Base-by-base conservation (phyloP, 352 stramenopile genomes). In the Phytophthora aleatoria region DNA sequence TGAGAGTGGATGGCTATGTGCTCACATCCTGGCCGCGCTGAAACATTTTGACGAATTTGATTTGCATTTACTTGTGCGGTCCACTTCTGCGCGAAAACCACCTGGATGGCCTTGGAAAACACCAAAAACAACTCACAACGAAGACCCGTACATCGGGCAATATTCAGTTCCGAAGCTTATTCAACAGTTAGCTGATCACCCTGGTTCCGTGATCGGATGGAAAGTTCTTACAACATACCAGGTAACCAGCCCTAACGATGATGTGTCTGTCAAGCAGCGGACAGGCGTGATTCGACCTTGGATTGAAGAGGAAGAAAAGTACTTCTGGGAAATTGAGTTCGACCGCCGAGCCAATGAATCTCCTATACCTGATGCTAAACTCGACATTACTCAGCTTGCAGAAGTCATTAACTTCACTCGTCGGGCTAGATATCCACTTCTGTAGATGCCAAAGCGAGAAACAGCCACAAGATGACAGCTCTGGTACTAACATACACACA, bases 391-490 rank as follows among this genome's bases (percentile, higher is more conserved):
- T 8, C 15, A 43, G 15, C 38, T 43, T 8, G 38, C 38, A 5
- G 38, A 43, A 20, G 6, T 43, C 16, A 43, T 43, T 43, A 43
- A 43, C 38, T 43, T 20, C 38, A 43, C 38, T 43, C 38, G 38
- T 20, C 38, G 13, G 1, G 38, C 38, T 8, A 20, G 38, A 20
- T 43, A 43, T 8, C 38, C 13, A 1, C 38, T 43, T 20, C 1
- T 43, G 38, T 43, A 43, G 38, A 43, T 43, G n/a, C 5, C 8
- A 2, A 12, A 38, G 33, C 33, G 33, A 20, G 20, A 20, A 38
- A 12, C 33, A 12, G 33, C 33, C 33, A 38, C 20, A 20, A 20
- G 20, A 20, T 20, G 20, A 20, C 20, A 20, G 20, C 20, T 20
- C 20, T 20, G 20, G 20, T 20, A 20, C 20, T 20, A 20, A 20